Conservation (phyloP, 2,329 filamentous ascomycete species). For the Ceratocystis destructans region DNA sequence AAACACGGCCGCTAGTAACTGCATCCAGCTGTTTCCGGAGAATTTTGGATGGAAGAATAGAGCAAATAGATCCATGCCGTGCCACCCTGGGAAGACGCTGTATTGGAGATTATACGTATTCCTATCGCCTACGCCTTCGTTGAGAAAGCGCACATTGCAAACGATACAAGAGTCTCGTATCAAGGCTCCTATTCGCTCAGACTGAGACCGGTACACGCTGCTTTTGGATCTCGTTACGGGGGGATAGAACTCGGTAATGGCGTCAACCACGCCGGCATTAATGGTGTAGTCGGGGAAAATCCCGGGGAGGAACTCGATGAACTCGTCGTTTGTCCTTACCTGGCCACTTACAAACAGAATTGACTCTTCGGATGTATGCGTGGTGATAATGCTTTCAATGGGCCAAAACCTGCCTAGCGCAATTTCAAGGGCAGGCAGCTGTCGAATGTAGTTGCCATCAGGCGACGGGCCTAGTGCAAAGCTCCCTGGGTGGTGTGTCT, state of each 20-base stretch:
- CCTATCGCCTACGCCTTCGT: constrained; percentile 27
- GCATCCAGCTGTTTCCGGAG: constrained; percentile 23
- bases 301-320: constrained; percentile 24
- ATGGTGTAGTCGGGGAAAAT: constrained; percentile 27
- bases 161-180: constrained; percentile 28
- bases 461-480: constrained; percentile 26
- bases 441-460: constrained; percentile 26
- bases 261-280: constrained; percentile 22
- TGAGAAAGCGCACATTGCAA: constrained; percentile 29
- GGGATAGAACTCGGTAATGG: constrained; percentile 25
- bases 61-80: constrained; percentile 30
- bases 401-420: constrained; percentile 24
- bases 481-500: constrained; percentile 23
- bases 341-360: constrained; percentile 25
- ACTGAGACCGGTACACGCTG: constrained; percentile 23
- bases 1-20: constrained; percentile 23
- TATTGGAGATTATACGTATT: constrained; percentile 32
- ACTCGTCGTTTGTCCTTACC: constrained; percentile 25
- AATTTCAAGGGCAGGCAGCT: constrained; percentile 26
- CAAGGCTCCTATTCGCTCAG: constrained; percentile 25
- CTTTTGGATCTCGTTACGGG: constrained; percentile 15
- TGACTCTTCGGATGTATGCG: constrained; percentile 25
- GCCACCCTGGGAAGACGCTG: constrained; percentile 28
- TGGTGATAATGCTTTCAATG: constrained; percentile 24
- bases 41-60: constrained; percentile 29